Conservation (phyloP, 345 rosid species). For the Pistacia integerrima region DNA sequence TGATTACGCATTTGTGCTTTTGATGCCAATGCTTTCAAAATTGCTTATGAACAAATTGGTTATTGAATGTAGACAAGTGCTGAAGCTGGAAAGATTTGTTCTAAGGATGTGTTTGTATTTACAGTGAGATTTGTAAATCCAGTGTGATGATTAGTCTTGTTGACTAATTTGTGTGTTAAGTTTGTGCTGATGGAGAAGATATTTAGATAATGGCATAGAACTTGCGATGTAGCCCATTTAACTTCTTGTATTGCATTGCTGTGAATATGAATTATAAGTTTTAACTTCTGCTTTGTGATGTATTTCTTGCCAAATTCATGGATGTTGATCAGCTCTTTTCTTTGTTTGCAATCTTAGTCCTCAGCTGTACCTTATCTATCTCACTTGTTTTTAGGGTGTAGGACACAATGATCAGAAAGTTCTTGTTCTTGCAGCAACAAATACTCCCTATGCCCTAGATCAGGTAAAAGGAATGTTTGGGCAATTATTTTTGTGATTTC, state of each 20-base stretch:
- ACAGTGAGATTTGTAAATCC: no score
- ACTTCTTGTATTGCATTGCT: neutral
- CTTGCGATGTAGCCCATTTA: neutral
- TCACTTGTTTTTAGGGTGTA: constrained; percentile 62
- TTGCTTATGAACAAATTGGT: no score
- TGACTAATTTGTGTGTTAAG: neutral
- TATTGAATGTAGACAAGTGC: no score
- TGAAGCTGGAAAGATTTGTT: no score
- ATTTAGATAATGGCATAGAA: neutral
- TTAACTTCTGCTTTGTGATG: neutral
- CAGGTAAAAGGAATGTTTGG: constrained; percentile 47
- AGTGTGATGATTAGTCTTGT: no score
- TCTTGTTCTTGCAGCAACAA: constrained; percentile 94
- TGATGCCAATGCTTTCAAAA: no score
- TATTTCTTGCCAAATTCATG: neutral
- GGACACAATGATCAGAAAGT: constrained; percentile 89
- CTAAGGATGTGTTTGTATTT: no score
- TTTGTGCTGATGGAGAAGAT: neutral
- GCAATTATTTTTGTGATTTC: constrained; percentile 14
- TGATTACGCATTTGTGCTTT: no score
- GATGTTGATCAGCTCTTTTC: neutral
- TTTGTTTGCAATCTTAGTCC: constrained; percentile 10
- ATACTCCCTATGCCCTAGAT: constrained; percentile 93
- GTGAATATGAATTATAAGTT: neutral
- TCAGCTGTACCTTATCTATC: constrained; percentile 14